These are phyloP conservation scores for Oenanthe javanica DNA, from an alignment of 140 eudicot genomes.

Conservation along the genomic window DNA sequence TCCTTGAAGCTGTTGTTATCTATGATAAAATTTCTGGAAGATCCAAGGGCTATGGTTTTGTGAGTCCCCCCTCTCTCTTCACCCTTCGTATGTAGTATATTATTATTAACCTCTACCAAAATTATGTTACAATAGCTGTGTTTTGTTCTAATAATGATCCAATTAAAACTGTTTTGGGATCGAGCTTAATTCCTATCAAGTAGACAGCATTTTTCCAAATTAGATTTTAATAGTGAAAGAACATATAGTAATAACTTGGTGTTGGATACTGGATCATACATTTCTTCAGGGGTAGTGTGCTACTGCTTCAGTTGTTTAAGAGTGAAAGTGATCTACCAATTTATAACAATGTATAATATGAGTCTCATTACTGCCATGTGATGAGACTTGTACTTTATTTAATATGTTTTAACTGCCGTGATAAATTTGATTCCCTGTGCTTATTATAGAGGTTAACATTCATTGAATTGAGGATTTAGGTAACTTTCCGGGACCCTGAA, in stretches of 20 bases:
- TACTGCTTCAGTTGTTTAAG: background rate
- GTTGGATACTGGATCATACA: background rate
- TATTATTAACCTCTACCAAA: background rate
- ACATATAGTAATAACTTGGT: background rate
- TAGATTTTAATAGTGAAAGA: background rate
- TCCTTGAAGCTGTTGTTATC: constrained; percentile 97
- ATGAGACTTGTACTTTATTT: background rate
- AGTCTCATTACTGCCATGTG: background rate
- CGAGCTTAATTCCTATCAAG: too few species aligned
- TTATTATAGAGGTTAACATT: too few species aligned
- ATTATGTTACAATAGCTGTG: background rate
- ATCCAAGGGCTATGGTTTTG: constrained; percentile 97
- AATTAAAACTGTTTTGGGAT: background rate
- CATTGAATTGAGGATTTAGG: constrained; percentile 59
- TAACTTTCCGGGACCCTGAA: constrained; percentile 85
- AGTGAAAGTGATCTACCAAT: background rate
- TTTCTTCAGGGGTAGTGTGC: background rate
- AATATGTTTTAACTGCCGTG: constrained; percentile 22
- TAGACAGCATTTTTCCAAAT: background rate
- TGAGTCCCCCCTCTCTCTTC: constrained; percentile 31
- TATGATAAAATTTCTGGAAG: constrained; percentile 86
- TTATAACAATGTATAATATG: too few species aligned
- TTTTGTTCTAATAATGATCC: background rate
- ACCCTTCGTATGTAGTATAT: background rate
- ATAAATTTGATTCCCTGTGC: background rate